Evolutionary conservation across 768 basidiomycete species (phyloP).

Genomic region (Termitomyces sp.): DNA sequence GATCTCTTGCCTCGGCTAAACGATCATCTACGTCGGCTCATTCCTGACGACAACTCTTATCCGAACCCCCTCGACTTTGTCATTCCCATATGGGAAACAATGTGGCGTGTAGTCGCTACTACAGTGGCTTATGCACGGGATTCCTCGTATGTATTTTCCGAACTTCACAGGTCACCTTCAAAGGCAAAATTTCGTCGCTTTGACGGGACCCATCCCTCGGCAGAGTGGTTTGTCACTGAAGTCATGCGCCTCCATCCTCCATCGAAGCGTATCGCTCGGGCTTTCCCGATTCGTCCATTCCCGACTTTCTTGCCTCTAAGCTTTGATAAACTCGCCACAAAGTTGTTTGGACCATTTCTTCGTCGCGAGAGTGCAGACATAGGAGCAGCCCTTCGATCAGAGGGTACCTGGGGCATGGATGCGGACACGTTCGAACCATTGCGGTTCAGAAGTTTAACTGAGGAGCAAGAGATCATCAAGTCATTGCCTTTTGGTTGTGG

Average conservation of each 20-base stretch:
- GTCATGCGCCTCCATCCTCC: slow-evolving; percentile 47
- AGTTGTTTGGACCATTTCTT: background rate
- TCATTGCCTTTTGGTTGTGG: slow-evolving; percentile 46
- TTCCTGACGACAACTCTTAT: slow-evolving; percentile 27
- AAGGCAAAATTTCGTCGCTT: slow-evolving; percentile 21
- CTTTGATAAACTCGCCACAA: background rate
- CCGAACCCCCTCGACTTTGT: slow-evolving; percentile 44
- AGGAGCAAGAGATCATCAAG: slow-evolving; percentile 15
- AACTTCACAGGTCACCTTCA: slow-evolving; percentile 28
- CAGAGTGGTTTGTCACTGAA: slow-evolving; percentile 34
- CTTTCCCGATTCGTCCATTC: background rate
- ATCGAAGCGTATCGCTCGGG: slow-evolving; percentile 38
- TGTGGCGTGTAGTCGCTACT: slow-evolving; percentile 56
- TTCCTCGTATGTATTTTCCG: slow-evolving; percentile 24
- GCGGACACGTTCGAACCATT: slow-evolving; percentile 37
- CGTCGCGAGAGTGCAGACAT: slow-evolving; percentile 30
- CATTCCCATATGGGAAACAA: slow-evolving; percentile 55
- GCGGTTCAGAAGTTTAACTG: slow-evolving; percentile 20
- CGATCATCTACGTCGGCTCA: slow-evolving; percentile 29
- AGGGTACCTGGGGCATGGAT: slow-evolving; percentile 29
- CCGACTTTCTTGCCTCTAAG: background rate
- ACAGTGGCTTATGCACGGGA: slow-evolving; percentile 31
- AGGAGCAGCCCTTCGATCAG: slow-evolving; percentile 25
- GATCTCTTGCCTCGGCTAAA: slow-evolving; percentile 29
- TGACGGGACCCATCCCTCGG: slow-evolving; percentile 18